Base-by-base conservation (phyloP, 306 rosid species). In the Cajanus cajan region DNA sequence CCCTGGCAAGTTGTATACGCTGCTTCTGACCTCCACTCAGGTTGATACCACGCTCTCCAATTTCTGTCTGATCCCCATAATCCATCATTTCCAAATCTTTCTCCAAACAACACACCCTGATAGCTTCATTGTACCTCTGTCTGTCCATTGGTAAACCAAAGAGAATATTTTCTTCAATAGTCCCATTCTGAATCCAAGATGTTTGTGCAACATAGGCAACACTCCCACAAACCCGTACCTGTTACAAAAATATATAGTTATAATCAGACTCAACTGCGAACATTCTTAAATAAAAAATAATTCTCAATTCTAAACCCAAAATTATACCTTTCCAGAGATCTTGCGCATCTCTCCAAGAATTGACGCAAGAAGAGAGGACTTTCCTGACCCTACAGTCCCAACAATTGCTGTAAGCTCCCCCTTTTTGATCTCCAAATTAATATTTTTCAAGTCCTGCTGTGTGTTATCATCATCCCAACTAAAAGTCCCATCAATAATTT, bases 21-120 rank as follows among this genome's bases (percentile, higher is more conserved):
- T 93, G 96, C 80, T 92, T 92, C 78, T 92, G 97, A 54, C 97
- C 96, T 0, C 96, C 96, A 55, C 97, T 92, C 15, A 93, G 78
- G 81, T 93, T 93, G 87, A 93, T 93, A 33, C 97, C 97, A 2
- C 97, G 93, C 85, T 93, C 97, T 61, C 97, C 97, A 40, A 93
- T 93, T 90, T 93, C 97, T 0, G 94, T 90, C 59, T 90, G 94
- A 81, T 93, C 97, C 71, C 96, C 94, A 22, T 68, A 73, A 55
- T 93, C 97, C 94, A 93, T 90, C 92, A 90, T 79, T 74, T 93
- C 96, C 75, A 93, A 55, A 86, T 93, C 97, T 57, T 90, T 93
- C 70, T 90, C 92, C 84, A 93, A 71, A 78, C 90, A 85, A 77
- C 97, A 93, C 15, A 89, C 94, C 83, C 82, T 87, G 48, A 90